Evolutionary conservation across 169 alveolate species (phyloP).

Genomic region (Eimeria necatrix): DNA sequence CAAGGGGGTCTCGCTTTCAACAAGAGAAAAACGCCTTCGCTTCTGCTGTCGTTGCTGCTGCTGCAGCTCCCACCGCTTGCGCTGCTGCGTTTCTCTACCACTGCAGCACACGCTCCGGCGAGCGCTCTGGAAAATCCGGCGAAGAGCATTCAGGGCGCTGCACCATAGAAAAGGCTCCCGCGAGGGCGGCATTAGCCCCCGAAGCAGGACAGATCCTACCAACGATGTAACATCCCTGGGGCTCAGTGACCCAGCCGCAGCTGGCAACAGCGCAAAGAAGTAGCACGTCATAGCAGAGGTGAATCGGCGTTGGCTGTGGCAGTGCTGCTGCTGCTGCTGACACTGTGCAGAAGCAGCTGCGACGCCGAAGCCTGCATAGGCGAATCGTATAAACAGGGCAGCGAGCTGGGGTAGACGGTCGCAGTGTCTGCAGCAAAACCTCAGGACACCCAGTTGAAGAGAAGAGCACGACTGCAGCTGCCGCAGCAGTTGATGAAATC

Average conservation of each 20-base stretch:
- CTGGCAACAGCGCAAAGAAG: constrained; percentile 49
- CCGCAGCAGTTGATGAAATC: not conserved
- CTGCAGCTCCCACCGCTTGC: constrained; percentile 69
- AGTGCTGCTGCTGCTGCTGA: constrained; percentile 22
- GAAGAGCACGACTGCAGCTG: constrained; percentile 30
- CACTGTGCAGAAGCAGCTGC: not conserved
- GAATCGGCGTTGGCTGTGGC: constrained; percentile 23
- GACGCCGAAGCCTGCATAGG: constrained; percentile 47
- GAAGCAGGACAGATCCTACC: constrained; percentile 9
- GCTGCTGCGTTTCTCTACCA: constrained; percentile 52
- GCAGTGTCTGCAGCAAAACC: constrained; percentile 60
- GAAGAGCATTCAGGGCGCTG: constrained; percentile 15
- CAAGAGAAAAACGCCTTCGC: not conserved
- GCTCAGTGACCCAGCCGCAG: constrained; percentile 45
- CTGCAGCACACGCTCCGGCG: constrained; percentile 32
- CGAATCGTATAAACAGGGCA: constrained; percentile 35
- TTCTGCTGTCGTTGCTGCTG: constrained; percentile 37
- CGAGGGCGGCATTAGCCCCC: constrained; percentile 32
- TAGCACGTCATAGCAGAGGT: constrained; percentile 22
- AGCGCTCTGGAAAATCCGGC: constrained; percentile 25
- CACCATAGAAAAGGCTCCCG: constrained; percentile 49
- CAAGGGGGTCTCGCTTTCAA: constrained; percentile 35
- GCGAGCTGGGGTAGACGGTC: constrained; percentile 63
- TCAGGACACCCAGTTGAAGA: constrained; percentile 5
- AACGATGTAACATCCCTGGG: constrained; percentile 5